Evolutionary conservation across 108 stramenopile genomes (phyloP).

Genomic region (Fragilariopsis cylindrus): DNA sequence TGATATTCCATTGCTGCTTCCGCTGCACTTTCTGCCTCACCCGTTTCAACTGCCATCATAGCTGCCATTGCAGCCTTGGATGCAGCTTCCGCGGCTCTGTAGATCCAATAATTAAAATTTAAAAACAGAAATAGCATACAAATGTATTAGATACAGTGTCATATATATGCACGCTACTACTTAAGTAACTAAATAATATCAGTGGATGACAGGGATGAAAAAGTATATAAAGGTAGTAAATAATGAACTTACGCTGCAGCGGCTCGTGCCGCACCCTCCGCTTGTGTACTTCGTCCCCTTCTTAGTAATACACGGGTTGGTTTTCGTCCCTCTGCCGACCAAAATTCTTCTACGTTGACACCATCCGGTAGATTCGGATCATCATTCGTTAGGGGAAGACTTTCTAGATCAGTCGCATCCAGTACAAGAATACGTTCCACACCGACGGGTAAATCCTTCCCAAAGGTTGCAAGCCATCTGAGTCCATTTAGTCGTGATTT

Average conservation of each 20-base stretch:
- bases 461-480: conserved; percentile 80
- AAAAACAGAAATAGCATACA: too few relatives aligned
- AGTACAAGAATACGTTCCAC: conserved; percentile 86
- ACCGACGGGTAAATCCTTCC: conserved; percentile 58
- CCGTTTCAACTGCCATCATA: conserved; percentile 71
- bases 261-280: conserved; percentile 72
- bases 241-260: conserved; percentile 40
- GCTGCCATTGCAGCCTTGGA: conserved; percentile 57
- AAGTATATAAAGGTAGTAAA: neutral
- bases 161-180: neutral
- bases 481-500: conserved; percentile 70
- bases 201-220: conserved; percentile 15
- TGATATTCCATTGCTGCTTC: conserved; percentile 75
- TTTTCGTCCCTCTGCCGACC: conserved; percentile 66
- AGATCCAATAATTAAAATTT: neutral
- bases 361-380: conserved; percentile 62
- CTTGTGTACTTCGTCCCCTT: conserved; percentile 70
- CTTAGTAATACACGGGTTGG: conserved; percentile 78
- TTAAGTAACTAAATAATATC: conserved; percentile 19
- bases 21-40: conserved; percentile 78
- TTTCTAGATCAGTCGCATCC: conserved; percentile 84
- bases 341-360: conserved; percentile 77
- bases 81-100: conserved; percentile 41
- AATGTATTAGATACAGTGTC: neutral
- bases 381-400: conserved; percentile 71